Base-by-base conservation (phyloP, 2,329 filamentous ascomycete genomes). In the Cladosporium sp. region DNA sequence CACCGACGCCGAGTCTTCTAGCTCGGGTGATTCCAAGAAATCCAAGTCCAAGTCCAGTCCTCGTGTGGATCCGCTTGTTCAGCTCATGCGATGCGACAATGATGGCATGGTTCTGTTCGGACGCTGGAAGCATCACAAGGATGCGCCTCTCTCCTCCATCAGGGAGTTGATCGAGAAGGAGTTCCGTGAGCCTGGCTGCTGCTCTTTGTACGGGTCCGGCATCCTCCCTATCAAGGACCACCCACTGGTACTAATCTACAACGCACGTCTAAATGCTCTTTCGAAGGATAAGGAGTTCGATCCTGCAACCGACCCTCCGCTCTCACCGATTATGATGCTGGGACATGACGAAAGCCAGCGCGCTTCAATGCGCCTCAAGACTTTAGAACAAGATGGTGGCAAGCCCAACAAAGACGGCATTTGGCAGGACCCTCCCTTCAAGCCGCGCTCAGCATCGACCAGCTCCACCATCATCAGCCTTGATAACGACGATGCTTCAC, bases 81-180 rank as follows among this genome's bases (percentile, higher is more conserved):
- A 10, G 4, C 14, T 40, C 13, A 41, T 49, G 46, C 2, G 33
- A 37, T 35, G 46, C 13, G 35, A 48, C 22, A 28, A 14, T 9
- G 32, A 31, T 3, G 32, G 22, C 18, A 43, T 50, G 40, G 38
- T 43, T 14, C 40, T 43, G 13, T 50, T 43, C 10, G 48, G 48
- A 4, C 48, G 48, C 31, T 50, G 48, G 48, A 50, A 33, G 16
- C 48, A 50, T 14, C 32, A 43, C 40, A 50, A 38, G 22, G 40
- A 50, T 18, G 48, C 48, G 18, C 48, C 48, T 6, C 40, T 43
- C 7, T 31, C 18, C 2, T 22, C 9, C 5, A 16, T 50, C 19
- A 43, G 43, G 19, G 5, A 32, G 2, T 43, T 50, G 40, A 43
- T 50, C 13, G 32, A 43, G 16, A 32, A 22, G 28, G 48, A 50